Evolutionary conservation across 768 basidiomycete species (phyloP).

Genomic region (Russula lepida): DNA sequence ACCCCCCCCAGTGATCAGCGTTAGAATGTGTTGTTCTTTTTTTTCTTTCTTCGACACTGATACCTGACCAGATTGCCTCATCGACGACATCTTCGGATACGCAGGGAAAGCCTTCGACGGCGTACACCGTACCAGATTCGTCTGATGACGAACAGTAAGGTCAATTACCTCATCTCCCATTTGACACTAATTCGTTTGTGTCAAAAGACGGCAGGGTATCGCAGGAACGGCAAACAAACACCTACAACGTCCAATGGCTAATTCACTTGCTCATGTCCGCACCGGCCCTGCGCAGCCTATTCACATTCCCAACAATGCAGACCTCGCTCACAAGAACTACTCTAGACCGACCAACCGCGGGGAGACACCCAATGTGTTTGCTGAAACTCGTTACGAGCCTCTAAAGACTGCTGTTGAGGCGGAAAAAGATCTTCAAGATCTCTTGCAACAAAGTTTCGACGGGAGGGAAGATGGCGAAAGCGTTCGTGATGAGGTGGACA

Average conservation of each 20-base stretch:
- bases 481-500: constrained; percentile 42
- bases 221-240: not conserved
- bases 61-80: not conserved
- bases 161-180: not conserved
- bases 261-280: not conserved
- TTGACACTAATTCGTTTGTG: not conserved
- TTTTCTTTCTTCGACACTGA: not conserved
- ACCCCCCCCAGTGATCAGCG: not conserved
- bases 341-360: constrained; percentile 22
- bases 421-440: constrained; percentile 68
- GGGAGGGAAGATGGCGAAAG: constrained; percentile 42
- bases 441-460: constrained; percentile 57
- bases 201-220: not conserved
- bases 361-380: constrained; percentile 28
- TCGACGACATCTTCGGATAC: constrained; percentile 6
- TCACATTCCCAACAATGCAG: constrained; percentile 15
- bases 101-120: not conserved
- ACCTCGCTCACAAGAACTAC: not conserved
- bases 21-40: not conserved
- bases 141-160: constrained; percentile 23
- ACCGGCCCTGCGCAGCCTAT: constrained; percentile 14
- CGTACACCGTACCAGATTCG: constrained; percentile 9
- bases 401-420: constrained; percentile 47
- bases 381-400: constrained; percentile 26
- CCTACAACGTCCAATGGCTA: not conserved